A percentile compares a stretch with the other conserved stretches of the same genome.
phyloP scores from a whole-genome alignment of 2,329 filamentous ascomycete genomes.

The Aspergillus unguis region DNA sequence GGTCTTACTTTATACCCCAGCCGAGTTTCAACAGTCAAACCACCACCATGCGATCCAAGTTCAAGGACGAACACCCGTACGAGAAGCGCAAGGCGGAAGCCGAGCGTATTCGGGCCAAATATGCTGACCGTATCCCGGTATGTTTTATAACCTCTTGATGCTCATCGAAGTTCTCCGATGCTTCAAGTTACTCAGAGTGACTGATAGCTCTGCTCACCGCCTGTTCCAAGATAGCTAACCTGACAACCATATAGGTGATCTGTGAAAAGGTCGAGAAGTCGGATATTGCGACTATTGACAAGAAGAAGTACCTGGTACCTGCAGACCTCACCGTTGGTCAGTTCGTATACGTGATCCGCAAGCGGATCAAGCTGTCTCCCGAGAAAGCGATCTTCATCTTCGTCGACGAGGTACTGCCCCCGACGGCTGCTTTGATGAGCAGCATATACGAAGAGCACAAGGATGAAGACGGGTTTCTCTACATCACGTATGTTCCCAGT shows the following conservation, averaged over 20 bases:
- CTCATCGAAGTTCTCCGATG: neutral
- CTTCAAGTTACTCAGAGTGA: neutral
- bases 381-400: conserved; percentile 99
- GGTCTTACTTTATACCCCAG: conserved; percentile 13
- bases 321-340: conserved; percentile 97
- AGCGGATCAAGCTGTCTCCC: conserved; percentile 98
- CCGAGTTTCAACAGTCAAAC: conserved; percentile 2
- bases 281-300: conserved; percentile 99
- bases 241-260: conserved; percentile 67
- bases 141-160: conserved; percentile 37
- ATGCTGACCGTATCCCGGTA: conserved; percentile 96
- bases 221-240: conserved; percentile 29
- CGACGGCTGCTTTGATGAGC: conserved; percentile 96
- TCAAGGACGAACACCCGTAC: conserved; percentile 99
- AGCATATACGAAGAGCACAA: conserved; percentile 99
- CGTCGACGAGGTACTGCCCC: conserved; percentile 95
- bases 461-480: conserved; percentile 82
- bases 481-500: conserved; percentile 73
- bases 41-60: conserved; percentile 90
- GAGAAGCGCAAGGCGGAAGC: conserved; percentile 99
- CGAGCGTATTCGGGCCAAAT: conserved; percentile 98
- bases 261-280: conserved; percentile 99
- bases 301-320: conserved; percentile 99
- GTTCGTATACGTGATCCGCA: conserved; percentile 99
- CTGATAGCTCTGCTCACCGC: conserved; percentile 26